Conservation (phyloP, 2,329 filamentous ascomycete genomes). For the Arthroderma sp. region DNA sequence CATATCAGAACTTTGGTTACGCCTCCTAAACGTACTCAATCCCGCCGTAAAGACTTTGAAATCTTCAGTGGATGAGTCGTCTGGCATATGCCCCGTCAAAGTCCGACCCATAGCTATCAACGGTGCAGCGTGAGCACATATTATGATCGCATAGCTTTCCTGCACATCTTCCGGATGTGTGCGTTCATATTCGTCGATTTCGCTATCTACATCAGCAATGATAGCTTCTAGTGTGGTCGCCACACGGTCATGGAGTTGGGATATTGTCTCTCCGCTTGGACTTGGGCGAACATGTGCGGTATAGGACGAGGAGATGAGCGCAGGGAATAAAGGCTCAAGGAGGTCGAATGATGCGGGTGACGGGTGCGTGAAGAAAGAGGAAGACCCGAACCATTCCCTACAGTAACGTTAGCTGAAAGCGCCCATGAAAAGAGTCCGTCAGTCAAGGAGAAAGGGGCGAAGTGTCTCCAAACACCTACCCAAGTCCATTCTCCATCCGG, state of each 20-base stretch:
- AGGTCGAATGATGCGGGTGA: slow-evolving; percentile 53
- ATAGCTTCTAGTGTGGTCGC: slow-evolving; percentile 58
- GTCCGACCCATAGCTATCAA: slow-evolving; percentile 77
- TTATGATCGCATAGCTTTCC: slow-evolving; percentile 49
- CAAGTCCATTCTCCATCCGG: slow-evolving; percentile 42
- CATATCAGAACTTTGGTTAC: slow-evolving; percentile 14
- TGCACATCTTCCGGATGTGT: slow-evolving; percentile 48
- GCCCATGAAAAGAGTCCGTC: too few relatives aligned
- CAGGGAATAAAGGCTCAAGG: slow-evolving; percentile 54
- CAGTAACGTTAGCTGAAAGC: background rate
- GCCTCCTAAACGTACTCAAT: slow-evolving; percentile 54
- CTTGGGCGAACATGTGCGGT: slow-evolving; percentile 55
- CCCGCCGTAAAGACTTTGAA: slow-evolving; percentile 78
- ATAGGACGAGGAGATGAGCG: slow-evolving; percentile 43
- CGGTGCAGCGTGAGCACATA: slow-evolving; percentile 82
- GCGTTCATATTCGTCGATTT: slow-evolving; percentile 29
- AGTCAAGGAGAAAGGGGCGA: too few relatives aligned
- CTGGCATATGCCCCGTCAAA: slow-evolving; percentile 66
- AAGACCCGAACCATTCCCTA: slow-evolving; percentile 81
- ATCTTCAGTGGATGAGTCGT: slow-evolving; percentile 59
- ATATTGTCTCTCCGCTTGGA: slow-evolving; percentile 64
- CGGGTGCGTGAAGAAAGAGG: slow-evolving; percentile 73
- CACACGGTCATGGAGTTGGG: slow-evolving; percentile 67
- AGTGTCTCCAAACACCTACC: slow-evolving; percentile 25
- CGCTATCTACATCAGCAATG: slow-evolving; percentile 57